These are phyloP conservation scores for Auricularia auricula-judae DNA, from an alignment of 768 basidiomycete species.

Conservation along the genomic window DNA sequence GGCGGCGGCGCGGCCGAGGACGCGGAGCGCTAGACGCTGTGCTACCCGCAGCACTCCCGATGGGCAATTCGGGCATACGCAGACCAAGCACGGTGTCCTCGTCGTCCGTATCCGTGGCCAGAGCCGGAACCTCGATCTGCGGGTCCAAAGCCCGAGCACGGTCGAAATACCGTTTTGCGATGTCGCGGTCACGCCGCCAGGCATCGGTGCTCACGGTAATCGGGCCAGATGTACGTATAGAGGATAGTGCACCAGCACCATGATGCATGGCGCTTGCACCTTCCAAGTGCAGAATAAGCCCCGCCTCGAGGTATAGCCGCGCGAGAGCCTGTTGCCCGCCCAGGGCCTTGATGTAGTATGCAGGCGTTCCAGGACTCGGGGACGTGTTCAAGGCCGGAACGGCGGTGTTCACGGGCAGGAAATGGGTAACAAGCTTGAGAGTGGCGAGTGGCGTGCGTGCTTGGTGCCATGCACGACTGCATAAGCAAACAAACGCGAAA, in stretches of 20 bases:
- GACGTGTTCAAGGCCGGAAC: slow-evolving; percentile 20
- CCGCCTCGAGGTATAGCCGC: slow-evolving; percentile 67
- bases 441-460: slow-evolving; percentile 64
- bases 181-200: slow-evolving; percentile 65
- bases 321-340: slow-evolving; percentile 60
- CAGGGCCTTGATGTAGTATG: slow-evolving; percentile 55
- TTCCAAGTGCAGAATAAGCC: slow-evolving; percentile 62
- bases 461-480: slow-evolving; percentile 74
- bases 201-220: slow-evolving; percentile 42
- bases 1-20: slow-evolving; percentile 1
- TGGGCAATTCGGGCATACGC: slow-evolving; percentile 62
- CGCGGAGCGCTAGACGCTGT: not conserved
- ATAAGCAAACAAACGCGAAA: not conserved
- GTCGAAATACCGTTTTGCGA: slow-evolving; percentile 62
- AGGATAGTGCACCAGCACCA: slow-evolving; percentile 56
- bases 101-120: slow-evolving; percentile 36
- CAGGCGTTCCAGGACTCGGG: slow-evolving; percentile 37
- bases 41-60: slow-evolving; percentile 13
- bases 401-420: slow-evolving; percentile 44
- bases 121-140: slow-evolving; percentile 54
- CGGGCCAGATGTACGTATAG: slow-evolving; percentile 37
- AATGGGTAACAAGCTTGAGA: slow-evolving; percentile 66
- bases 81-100: slow-evolving; percentile 27
- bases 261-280: slow-evolving; percentile 64
- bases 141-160: slow-evolving; percentile 52